Evolutionary conservation across 2,329 filamentous ascomycete species (phyloP), one percentile per base, ranked within the genome.

Genomic region (Diaporthe destruens): DNA sequence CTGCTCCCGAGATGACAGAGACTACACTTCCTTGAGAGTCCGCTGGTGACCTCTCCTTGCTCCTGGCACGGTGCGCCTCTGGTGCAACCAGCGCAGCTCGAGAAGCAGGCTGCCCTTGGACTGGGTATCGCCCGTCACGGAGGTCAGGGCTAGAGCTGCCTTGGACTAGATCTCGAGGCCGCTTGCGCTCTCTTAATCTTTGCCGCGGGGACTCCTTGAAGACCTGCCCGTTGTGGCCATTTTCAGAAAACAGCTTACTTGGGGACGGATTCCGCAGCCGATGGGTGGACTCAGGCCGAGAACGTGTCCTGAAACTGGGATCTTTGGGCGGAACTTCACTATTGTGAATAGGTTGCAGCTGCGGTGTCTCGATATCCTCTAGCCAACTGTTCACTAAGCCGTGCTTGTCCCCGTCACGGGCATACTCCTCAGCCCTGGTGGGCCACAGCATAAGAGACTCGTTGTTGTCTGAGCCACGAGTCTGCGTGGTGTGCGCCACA

Each of bases 371-470:
- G 7, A 70, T 25, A n/a, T 42, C 53, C 29, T 57, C 29, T 16
- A 74, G 34, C 72, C 70, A 74, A 18, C n/a, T 55, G 5, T 67
- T 44, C 34, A 74, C 47, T 8, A 72, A 20, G n/a, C 29, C 29
- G 11, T 69, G 39, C 42, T 54, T 72, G 16, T 34, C 51, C 42
- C 34, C 61, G n/a, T 53, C 29, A 47, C 5, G 61, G 39, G 39
- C n/a, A 16, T 49, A 9, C 23, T 11, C 51, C 23, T 11, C 42
- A n/a, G 29, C 6, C 39, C 47, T 36, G 7, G 34, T 56, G 20
- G 57, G 42, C 49, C 20, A 36, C n/a, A 16, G 9, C 3, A 5
- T 29, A 9, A 20, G 39, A 29, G 49, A 8, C 14, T 20, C 7
- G 6, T 56, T 32, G 42, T 53, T 49, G 29, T 34, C 29, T 44